Base-by-base conservation (phyloP, 768 basidiomycete genomes). In the Calocybe gangraenosa region DNA sequence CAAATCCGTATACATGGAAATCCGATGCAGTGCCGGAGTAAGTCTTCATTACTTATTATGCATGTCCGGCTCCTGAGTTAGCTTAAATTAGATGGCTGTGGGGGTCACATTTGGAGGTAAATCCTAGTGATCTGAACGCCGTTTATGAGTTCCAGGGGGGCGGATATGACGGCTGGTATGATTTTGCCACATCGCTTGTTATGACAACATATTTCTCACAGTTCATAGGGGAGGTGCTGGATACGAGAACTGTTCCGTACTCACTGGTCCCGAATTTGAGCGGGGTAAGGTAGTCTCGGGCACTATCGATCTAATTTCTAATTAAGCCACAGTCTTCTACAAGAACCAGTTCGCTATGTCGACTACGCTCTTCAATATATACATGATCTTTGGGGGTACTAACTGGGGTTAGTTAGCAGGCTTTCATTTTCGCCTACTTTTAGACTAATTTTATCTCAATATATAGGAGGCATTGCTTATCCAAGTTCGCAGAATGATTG, bases 361-460 rank as follows among this genome's bases (percentile, higher is more conserved):
- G 7, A 72, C 71, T 3, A 76, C 74, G 9, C 62, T 72, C 48
- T 54, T 74, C 37, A 77, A 71, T 52, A 44, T 76, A 13, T 79
- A 78, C 55, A 78, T 78, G 75, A 63, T 70, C 8, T 75, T 59
- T 44, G 75, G 75, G 15, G 75, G 75, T 2, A 77, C 76, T 0
- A 73, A 75, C 38, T 76, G 72, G 71, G 76, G 73, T 48, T 52
- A 54, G 50, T 23, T n/a, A 28, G 5, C 11, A 30, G 2, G 21
- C 34, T 21, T 13, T 47, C 34, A 3, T 11, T n/a, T 32, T 2
- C 11, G 28, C 13, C 13, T 9, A 28, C 3, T 6, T 23, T 6
- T 32, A 13, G 2, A 25, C 25, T 46, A 33, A 46, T 22, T 23
- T 37, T 7, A 7, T 49, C 35, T 40, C 30, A n/a, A 35, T 28